Conservation (phyloP, 2,329 filamentous ascomycete species). For the Anisogramma anomala region DNA sequence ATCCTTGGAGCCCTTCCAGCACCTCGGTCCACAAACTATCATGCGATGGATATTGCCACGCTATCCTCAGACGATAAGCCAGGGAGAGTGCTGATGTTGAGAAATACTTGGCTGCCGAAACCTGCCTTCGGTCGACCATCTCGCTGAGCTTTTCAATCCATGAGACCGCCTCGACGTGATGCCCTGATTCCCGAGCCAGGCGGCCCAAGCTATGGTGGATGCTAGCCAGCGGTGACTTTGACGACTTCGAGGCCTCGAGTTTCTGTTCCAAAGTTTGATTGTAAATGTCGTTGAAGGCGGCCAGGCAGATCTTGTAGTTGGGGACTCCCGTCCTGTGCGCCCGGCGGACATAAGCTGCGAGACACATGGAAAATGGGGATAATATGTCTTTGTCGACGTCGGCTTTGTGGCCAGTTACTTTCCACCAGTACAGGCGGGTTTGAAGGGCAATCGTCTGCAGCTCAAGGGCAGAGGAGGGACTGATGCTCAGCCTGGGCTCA, state of each 20-base stretch:
- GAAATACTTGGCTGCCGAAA: slow-evolving; percentile 39
- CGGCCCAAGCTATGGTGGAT: slow-evolving; percentile 41
- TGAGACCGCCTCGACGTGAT: slow-evolving; percentile 38
- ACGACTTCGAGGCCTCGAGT: slow-evolving; percentile 24
- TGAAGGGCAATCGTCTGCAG: slow-evolving; percentile 54
- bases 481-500: slow-evolving; percentile 42
- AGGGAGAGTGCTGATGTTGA: slow-evolving; percentile 44
- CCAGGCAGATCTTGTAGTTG: slow-evolving; percentile 29
- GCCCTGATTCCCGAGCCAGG: slow-evolving; percentile 34
- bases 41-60: slow-evolving; percentile 26
- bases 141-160: slow-evolving; percentile 41
- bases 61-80: slow-evolving; percentile 39
- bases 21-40: slow-evolving; percentile 36
- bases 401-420: slow-evolving; percentile 45
- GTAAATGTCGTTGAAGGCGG: slow-evolving; percentile 27
- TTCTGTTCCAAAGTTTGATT: slow-evolving; percentile 26
- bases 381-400: slow-evolving; percentile 53
- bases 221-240: slow-evolving; percentile 32
- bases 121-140: slow-evolving; percentile 26
- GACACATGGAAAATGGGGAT: slow-evolving; percentile 52
- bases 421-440: slow-evolving; percentile 55
- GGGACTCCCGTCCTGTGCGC: slow-evolving; percentile 23
- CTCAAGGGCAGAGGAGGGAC: slow-evolving; percentile 46
- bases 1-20: slow-evolving; percentile 42
- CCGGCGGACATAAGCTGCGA: slow-evolving; percentile 49